Evolutionary conservation across 106 monocot genomes (phyloP).

Genomic region (Acorus gramineus): DNA sequence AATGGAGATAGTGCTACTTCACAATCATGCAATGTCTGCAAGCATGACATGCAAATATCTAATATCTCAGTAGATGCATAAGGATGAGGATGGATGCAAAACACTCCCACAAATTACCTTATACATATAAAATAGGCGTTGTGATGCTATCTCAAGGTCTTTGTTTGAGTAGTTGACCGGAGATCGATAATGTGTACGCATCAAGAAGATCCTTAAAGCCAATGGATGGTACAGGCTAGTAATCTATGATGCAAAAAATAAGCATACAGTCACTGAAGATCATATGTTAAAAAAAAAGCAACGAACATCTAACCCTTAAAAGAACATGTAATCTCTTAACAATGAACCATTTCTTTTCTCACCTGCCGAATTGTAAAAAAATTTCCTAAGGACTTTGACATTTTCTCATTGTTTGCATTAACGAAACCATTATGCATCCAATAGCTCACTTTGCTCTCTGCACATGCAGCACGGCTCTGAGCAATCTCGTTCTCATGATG

Average conservation of each 20-base stretch:
- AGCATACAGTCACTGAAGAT: too few relatives aligned
- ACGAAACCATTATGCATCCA: too few relatives aligned
- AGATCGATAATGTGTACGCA: constrained; percentile 69
- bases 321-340: too few relatives aligned
- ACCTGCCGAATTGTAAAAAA: constrained; percentile 96
- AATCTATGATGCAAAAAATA: constrained; percentile 35
- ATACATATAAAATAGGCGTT: constrained; percentile 72
- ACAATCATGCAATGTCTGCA: constrained; percentile 74
- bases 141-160: constrained; percentile 52
- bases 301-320: background rate
- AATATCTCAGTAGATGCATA: too few relatives aligned
- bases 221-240: constrained; percentile 73
- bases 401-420: constrained; percentile 60
- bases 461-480: background rate
- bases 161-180: constrained; percentile 64
- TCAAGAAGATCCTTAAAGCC: constrained; percentile 78
- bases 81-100: background rate
- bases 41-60: background rate
- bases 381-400: constrained; percentile 92
- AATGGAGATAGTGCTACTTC: constrained; percentile 55
- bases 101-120: constrained; percentile 26
- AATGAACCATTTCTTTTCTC: constrained; percentile 5
- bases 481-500: background rate
- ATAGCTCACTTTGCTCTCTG: too few relatives aligned
- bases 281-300: background rate